Evolutionary conservation across 805 yeast species (phyloP).

Genomic region (Barnettozyma salicaria): DNA sequence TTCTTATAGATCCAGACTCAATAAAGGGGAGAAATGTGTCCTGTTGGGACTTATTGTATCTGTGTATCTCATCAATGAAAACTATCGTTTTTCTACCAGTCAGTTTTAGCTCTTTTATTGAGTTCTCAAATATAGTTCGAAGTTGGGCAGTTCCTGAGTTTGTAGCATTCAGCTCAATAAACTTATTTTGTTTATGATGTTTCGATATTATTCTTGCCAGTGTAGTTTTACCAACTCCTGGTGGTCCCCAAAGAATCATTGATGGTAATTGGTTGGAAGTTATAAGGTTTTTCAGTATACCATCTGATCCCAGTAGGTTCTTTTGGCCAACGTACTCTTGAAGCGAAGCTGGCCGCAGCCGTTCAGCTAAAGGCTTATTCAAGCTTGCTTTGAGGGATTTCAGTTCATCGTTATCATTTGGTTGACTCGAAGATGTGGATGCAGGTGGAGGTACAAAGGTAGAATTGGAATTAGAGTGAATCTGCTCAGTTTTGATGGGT

Average conservation of each 20-base stretch:
- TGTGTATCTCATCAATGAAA: slow-evolving; percentile 89
- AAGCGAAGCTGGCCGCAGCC: slow-evolving; percentile 69
- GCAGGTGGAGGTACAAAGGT: neutral
- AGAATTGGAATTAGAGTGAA: neutral
- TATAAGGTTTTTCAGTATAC: slow-evolving; percentile 62
- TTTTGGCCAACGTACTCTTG: slow-evolving; percentile 79
- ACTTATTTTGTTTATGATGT: slow-evolving; percentile 37
- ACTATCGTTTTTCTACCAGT: slow-evolving; percentile 56
- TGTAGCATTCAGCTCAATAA: slow-evolving; percentile 84
- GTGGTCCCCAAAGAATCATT: slow-evolving; percentile 89
- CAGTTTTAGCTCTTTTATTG: slow-evolving; percentile 31
- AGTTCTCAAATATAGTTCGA: slow-evolving; percentile 47
- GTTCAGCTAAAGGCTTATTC: slow-evolving; percentile 58
- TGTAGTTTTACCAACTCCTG: slow-evolving; percentile 90
- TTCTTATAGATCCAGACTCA: slow-evolving; percentile 73
- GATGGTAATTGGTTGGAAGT: slow-evolving; percentile 67
- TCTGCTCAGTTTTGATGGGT: neutral
- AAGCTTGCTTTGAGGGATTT: slow-evolving; percentile 13
- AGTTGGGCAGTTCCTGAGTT: slow-evolving; percentile 62
- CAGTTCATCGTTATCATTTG: slow-evolving; percentile 12
- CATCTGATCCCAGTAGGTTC: slow-evolving; percentile 62
- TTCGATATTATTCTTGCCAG: slow-evolving; percentile 51
- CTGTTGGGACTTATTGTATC: slow-evolving; percentile 83
- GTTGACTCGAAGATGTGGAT: neutral
- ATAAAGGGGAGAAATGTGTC: slow-evolving; percentile 79